These are phyloP conservation scores for Dalechampia spathulata DNA, from an alignment of 441 rosid species.

Conservation along the genomic window DNA sequence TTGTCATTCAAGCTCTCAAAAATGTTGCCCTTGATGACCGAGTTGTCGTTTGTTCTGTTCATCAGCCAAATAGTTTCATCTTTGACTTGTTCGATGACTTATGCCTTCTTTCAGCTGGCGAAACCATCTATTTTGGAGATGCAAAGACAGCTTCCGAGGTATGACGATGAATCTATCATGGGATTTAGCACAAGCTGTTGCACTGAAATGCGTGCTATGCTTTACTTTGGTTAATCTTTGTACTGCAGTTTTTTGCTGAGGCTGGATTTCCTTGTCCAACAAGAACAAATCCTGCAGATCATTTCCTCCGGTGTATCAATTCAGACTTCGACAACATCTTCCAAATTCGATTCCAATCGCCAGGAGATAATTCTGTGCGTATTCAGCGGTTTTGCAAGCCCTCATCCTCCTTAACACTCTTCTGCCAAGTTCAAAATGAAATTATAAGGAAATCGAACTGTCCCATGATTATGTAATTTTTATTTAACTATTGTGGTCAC, in stretches of 20 bases:
- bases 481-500: no score
- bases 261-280: conserved; percentile 88
- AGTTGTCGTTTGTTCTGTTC: conserved; percentile 68
- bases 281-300: conserved; percentile 79
- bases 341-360: conserved; percentile 41
- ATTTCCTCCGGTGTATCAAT: conserved; percentile 77
- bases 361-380: conserved; percentile 14
- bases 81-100: conserved; percentile 73
- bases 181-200: no score
- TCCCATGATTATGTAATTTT: no score
- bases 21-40: conserved; percentile 54
- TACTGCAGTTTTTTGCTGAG: neutral
- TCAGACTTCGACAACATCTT: conserved; percentile 64
- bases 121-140: conserved; percentile 68
- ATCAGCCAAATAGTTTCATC: conserved; percentile 86
- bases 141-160: conserved; percentile 34
- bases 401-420: no score
- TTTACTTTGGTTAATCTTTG: no score
- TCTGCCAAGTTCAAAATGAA: no score
- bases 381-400: no score
- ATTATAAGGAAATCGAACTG: no score
- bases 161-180: no score
- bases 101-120: conserved; percentile 66
- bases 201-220: no score
- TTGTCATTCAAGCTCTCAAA: conserved; percentile 52